Conservation (phyloP, 2,329 filamentous ascomycete species). For the Cladophialophora chaetospira region DNA sequence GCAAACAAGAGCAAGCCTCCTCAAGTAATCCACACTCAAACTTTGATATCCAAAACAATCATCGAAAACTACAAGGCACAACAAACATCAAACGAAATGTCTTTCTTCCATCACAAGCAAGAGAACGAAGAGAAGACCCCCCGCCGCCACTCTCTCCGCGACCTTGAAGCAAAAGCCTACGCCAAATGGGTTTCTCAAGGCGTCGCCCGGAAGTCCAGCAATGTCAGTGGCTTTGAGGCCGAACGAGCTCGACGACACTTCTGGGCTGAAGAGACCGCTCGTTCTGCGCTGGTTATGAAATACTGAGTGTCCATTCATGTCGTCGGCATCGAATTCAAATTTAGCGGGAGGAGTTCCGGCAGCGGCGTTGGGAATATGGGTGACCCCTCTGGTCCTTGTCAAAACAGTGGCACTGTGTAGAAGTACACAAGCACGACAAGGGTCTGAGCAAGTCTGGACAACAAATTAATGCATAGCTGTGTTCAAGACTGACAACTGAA, state of each 20-base stretch:
- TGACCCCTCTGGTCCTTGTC: too few relatives aligned
- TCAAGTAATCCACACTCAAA: too few relatives aligned
- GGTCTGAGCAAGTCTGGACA: too few relatives aligned
- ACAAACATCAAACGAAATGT: conserved; percentile 4
- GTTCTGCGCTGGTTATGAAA: neutral
- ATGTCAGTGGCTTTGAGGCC: conserved; percentile 8
- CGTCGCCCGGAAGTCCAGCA: neutral
- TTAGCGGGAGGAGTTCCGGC: too few relatives aligned
- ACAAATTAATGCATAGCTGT: too few relatives aligned
- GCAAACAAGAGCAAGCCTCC: neutral
- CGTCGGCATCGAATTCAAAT: too few relatives aligned
- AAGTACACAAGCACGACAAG: too few relatives aligned
- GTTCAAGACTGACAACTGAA: too few relatives aligned
- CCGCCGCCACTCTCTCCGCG: conserved; percentile 15
- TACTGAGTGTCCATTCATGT: too few relatives aligned
- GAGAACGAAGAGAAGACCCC: conserved; percentile 3
- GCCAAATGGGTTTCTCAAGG: conserved; percentile 12
- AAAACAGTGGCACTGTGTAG: too few relatives aligned
- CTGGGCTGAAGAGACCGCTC: conserved; percentile 10
- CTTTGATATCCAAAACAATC: too few relatives aligned
- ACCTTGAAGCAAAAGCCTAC: conserved; percentile 20
- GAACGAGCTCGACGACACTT: conserved; percentile 14
- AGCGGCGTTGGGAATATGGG: too few relatives aligned
- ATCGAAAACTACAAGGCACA: neutral
- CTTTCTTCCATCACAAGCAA: conserved; percentile 13